Evolutionary conservation across 2,329 filamentous ascomycete genomes (phyloP), one percentile per base, ranked within the genome.

Genomic region (Ilyonectria destructans): DNA sequence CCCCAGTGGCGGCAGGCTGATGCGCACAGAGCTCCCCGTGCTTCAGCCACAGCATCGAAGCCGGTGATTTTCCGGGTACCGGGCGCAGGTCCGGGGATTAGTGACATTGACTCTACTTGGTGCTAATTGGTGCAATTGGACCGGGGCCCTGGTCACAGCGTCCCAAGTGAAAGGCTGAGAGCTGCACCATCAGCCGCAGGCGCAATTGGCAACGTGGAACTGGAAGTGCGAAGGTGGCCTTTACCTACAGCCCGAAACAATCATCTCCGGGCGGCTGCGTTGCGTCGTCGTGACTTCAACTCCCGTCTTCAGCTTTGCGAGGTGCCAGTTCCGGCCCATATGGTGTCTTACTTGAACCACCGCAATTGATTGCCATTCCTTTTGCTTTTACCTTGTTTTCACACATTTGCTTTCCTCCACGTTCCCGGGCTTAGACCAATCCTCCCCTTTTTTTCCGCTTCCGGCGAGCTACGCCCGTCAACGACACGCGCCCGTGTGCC

Each of bases 201-300:
- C 35, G 33, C 63, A 66, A 62, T 66, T 65, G 57, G 49, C 58
- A 60, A 62, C 60, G 59, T 66, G 64, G 57, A 70, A 55, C 59
- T 52, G 65, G 57, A 70, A 55, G 62, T 52, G 65, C 60, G 68
- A 70, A 68, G 68, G 68, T 70, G 68, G 68, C 68, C 68, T 70
- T 51, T 67, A 68, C 49, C 48, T 52, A 33, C 29, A 19, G 48
- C 15, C 49, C 26, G 49, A 52, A 52, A 52, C 51, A 35, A 33
- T 33, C 31, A 54, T 35, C 29, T 35, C 31, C 31, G 31, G 23
- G 45, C 63, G 26, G 57, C 58, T 62, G 52, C 58, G 51, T 52
- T 60, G 45, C 51, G 40, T 49, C 45, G 51, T 55, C 40, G 43
- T 37, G 48, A 52, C 26, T 33, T 57, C 21, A 33, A 45, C 57